Base-by-base conservation (phyloP, 441 rosid genomes). In the Melianthus villosus region DNA sequence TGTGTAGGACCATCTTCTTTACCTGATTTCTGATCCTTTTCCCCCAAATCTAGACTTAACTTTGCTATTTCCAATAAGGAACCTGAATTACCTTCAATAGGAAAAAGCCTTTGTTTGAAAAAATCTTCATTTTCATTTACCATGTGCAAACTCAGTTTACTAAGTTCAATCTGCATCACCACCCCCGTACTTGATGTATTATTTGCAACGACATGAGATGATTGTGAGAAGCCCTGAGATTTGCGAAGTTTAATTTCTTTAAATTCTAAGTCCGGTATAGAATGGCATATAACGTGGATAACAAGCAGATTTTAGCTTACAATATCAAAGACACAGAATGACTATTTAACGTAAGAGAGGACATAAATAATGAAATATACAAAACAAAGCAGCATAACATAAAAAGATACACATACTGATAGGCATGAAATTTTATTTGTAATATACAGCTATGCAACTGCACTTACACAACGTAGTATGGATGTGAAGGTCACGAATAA, bases 121-220 rank as follows among this genome's bases (percentile, higher is more conserved):
- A 71, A 82, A 66, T 92, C 92, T 59, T 85, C 79, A 62, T 82
- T 82, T 62, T 83, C 99, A 54, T 82, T 95, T 54, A 78, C 89
- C 83, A 73, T 63, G 66, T 82, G 82, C 60, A 92, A 67, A 73
- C 86, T 92, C 34, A 92, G 46, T 50, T 86, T 97, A 57, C 99
- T 95, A 63, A 92, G 89, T 54, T 92, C 99, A 81, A 76, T 66
- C 68, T 92, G 93, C 30, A 80, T 67, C 17, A 78, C 51, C 51
- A 80, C 69, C 53, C 93, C 95, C 61, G 44, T 50, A 57, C 54
- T 72, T 40, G 97, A 82, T 52, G 82, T 59, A 64, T 92, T 77
- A 68, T 92, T 92, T 51, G 93, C 93, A 64, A 82, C 82, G 43
- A 82, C 53, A 60, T 92, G 95, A 25, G 85, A 82, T 28, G 99